Evolutionary conservation across 148 eudicot species (phyloP).

Genomic region (Persicaria tinctoria): DNA sequence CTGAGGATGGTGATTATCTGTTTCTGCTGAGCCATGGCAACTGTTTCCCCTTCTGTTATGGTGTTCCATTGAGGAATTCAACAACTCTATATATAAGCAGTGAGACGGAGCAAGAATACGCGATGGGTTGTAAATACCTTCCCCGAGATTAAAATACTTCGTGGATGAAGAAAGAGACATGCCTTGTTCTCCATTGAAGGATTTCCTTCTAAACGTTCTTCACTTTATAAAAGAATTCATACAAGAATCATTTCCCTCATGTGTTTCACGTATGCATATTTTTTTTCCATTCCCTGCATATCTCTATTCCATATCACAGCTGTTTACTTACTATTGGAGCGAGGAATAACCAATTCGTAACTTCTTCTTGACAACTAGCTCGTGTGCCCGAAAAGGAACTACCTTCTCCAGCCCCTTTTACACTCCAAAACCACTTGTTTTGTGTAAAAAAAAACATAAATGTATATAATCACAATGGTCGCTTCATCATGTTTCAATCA

Average conservation of each 20-base stretch:
- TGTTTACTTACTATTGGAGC: neutral
- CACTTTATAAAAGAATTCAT: neutral
- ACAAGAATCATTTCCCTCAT: neutral
- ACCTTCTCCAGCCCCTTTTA: too few relatives aligned
- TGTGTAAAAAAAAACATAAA: too few relatives aligned
- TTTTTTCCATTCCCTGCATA: neutral
- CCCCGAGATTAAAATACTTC: neutral
- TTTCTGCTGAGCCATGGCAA: neutral
- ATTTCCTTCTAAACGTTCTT: too few relatives aligned
- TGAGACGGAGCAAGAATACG: neutral
- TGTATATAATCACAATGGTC: too few relatives aligned
- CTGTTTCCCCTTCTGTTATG: neutral
- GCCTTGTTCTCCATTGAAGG: neutral
- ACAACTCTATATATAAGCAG: neutral
- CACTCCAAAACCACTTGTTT: too few relatives aligned
- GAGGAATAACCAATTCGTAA: neutral
- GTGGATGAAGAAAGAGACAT: neutral
- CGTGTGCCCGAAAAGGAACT: too few relatives aligned
- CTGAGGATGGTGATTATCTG: constrained; percentile 14
- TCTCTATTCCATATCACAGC: neutral
- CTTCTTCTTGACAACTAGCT: too few relatives aligned
- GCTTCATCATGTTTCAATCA: too few relatives aligned
- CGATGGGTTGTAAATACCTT: neutral
- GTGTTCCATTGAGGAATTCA: neutral
- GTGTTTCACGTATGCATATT: neutral